phyloP scores from a whole-genome alignment of 2,329 filamentous ascomycete species.

The Zalaria sp. region DNA sequence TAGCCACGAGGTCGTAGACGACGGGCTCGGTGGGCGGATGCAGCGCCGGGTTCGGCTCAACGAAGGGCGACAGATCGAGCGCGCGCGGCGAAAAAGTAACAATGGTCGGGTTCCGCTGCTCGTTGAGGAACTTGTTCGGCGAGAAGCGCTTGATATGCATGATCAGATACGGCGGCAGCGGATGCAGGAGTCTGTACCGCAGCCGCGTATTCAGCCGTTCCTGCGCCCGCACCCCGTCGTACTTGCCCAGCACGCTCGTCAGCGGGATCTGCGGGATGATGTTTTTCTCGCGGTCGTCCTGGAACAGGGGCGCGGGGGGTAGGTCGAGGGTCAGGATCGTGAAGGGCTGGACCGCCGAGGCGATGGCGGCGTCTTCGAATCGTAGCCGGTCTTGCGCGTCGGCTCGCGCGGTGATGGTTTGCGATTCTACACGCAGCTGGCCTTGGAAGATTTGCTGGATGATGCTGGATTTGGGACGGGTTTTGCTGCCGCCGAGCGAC shows the following conservation, averaged over 20 bases:
- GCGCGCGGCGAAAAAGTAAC: constrained; percentile 83
- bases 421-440: constrained; percentile 78
- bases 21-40: constrained; percentile 68
- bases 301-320: constrained; percentile 83
- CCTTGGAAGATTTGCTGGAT: constrained; percentile 92
- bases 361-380: constrained; percentile 84
- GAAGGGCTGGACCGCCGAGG: constrained; percentile 64
- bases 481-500: constrained; percentile 76
- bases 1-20: constrained; percentile 89
- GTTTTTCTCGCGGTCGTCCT: constrained; percentile 85
- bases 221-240: constrained; percentile 76
- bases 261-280: constrained; percentile 91
- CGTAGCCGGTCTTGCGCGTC: constrained; percentile 77
- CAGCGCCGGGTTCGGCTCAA: constrained; percentile 67
- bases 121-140: constrained; percentile 88
- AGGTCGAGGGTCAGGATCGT: constrained; percentile 88
- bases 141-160: constrained; percentile 97
- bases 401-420: constrained; percentile 82
- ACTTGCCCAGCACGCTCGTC: constrained; percentile 72
- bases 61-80: constrained; percentile 79
- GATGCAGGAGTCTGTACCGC: constrained; percentile 78
- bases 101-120: constrained; percentile 85
- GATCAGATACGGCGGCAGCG: constrained; percentile 76
- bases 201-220: constrained; percentile 81
- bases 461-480: constrained; percentile 71